Conservation (phyloP, 805 yeast species). For the Saccharomycopsis sp. region DNA sequence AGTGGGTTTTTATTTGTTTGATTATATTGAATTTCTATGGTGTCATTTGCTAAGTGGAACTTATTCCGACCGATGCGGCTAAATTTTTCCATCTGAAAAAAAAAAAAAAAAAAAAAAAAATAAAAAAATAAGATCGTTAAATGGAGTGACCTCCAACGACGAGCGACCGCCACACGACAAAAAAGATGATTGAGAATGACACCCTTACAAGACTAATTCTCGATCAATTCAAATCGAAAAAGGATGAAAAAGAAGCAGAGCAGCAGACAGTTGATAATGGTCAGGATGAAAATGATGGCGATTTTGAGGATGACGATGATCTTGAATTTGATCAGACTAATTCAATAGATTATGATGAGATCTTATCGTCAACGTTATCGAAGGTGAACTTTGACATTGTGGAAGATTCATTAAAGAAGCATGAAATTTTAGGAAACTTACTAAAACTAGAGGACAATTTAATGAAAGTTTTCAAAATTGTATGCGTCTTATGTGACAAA, state of each 20-base stretch:
- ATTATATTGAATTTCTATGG: no score
- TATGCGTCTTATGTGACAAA: conserved; percentile 17
- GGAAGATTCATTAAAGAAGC: conserved; percentile 11
- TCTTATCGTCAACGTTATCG: conserved; percentile 8
- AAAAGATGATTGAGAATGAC: no score
- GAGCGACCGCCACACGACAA: no score
- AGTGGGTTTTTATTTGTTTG: no score
- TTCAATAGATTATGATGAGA: conserved; percentile 14
- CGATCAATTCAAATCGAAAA: no score
- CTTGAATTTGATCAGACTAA: conserved; percentile 6
- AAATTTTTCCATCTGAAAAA: no score
- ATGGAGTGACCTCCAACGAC: no score
- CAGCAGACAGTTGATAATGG: conserved; percentile 19
- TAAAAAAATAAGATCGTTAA: no score
- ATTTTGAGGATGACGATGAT: conserved; percentile 18
- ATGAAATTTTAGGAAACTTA: conserved; percentile 7
- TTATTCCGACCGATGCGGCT: no score
- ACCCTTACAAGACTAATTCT: no score
- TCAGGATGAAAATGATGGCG: conserved; percentile 23
- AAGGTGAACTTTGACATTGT: conserved; percentile 18
- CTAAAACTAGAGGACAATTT: not conserved
- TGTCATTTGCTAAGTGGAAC: no score
- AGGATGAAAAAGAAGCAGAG: conserved; percentile 23
- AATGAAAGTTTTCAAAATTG: not conserved
- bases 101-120: no score